Conservation (phyloP, 768 basidiomycete species). For the Psilocybe tampanensis region DNA sequence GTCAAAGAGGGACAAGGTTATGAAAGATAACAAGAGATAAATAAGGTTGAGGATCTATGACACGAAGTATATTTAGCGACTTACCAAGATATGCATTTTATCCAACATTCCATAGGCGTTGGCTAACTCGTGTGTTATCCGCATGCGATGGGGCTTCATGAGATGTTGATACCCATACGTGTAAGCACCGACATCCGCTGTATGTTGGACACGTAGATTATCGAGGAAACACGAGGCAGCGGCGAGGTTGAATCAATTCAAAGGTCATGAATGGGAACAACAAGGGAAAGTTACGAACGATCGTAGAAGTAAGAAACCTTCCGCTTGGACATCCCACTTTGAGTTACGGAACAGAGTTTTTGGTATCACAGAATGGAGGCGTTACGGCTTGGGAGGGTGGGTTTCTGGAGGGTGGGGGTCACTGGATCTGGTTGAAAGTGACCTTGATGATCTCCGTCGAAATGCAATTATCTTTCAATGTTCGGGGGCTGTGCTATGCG, state of each 20-base stretch:
- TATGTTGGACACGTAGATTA: background rate
- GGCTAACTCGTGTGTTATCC: conserved; percentile 91
- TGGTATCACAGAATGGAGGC: background rate
- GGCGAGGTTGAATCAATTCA: background rate
- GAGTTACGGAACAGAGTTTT: background rate
- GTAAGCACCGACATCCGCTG: conserved; percentile 72
- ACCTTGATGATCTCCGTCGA: conserved; percentile 8
- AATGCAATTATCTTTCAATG: conserved; percentile 5
- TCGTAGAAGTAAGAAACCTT: conserved; percentile 86
- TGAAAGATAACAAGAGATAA: background rate
- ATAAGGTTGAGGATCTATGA: background rate
- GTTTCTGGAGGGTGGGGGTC: background rate
- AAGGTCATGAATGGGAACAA: background rate
- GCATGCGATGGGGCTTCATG: conserved; percentile 97
- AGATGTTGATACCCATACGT: conserved; percentile 88
- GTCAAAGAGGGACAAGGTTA: background rate
- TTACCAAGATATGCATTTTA: conserved; percentile 89
- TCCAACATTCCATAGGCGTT: conserved; percentile 91
- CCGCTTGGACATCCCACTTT: conserved; percentile 62
- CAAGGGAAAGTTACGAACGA: conserved; percentile 39
- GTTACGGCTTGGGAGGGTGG: background rate
- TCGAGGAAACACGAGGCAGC: background rate
- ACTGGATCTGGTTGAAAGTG: background rate
- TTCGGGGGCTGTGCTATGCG: conserved; percentile 14
- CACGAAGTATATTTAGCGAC: conserved; percentile 25